Evolutionary conservation across 371 early-diverging fungal species (phyloP).

Genomic region (Mortierella sp.): DNA sequence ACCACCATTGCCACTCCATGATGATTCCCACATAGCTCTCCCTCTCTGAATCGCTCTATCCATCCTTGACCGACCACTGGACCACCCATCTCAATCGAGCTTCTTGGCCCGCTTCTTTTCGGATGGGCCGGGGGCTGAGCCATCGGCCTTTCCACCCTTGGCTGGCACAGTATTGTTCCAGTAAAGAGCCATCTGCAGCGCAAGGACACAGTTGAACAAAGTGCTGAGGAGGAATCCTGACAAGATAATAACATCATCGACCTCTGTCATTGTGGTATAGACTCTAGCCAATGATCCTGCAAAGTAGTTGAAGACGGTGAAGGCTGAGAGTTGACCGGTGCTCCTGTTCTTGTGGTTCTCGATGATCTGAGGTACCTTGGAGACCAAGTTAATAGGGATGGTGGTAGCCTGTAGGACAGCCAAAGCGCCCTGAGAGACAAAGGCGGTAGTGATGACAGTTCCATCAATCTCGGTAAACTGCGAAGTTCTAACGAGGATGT

Average conservation of each 20-base stretch:
- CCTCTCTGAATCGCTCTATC: slow-evolving; percentile 32
- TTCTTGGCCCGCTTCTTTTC: slow-evolving; percentile 56
- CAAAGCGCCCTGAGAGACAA: slow-evolving; percentile 68
- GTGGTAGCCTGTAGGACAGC: slow-evolving; percentile 79
- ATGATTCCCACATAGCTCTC: slow-evolving; percentile 27
- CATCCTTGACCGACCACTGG: slow-evolving; percentile 55
- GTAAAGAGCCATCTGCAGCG: slow-evolving; percentile 85
- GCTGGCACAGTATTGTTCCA: slow-evolving; percentile 67
- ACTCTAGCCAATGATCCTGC: slow-evolving; percentile 89
- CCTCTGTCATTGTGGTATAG: slow-evolving; percentile 92
- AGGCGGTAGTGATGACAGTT: slow-evolving; percentile 49
- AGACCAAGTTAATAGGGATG: slow-evolving; percentile 82
- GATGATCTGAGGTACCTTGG: slow-evolving; percentile 91
- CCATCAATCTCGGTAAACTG: slow-evolving; percentile 20
- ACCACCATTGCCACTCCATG: slow-evolving; percentile 11
- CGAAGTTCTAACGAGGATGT: slow-evolving; percentile 37
- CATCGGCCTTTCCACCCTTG: slow-evolving; percentile 28
- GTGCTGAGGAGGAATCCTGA: slow-evolving; percentile 78
- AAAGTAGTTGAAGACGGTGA: slow-evolving; percentile 89
- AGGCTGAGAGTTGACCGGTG: slow-evolving; percentile 93
- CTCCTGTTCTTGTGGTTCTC: slow-evolving; percentile 78
- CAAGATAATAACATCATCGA: slow-evolving; percentile 83
- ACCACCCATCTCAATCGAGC: slow-evolving; percentile 58
- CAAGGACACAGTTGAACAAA: slow-evolving; percentile 82
- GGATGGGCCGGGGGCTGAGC: slow-evolving; percentile 18